Evolutionary conservation across 805 yeast genomes (phyloP).

Genomic region (Metschnikowia corniflorae): DNA sequence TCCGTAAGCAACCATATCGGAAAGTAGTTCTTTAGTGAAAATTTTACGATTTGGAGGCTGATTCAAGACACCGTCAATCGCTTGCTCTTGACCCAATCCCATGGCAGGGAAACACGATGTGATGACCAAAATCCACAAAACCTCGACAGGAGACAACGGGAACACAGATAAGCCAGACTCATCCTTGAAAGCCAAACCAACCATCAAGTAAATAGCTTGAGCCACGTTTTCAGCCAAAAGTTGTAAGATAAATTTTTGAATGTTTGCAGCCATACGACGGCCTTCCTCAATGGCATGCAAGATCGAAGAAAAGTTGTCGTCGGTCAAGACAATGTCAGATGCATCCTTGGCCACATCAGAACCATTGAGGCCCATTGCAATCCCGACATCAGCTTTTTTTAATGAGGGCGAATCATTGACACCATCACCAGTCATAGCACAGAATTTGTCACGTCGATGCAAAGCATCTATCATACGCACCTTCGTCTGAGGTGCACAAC

Average conservation of each 20-base stretch:
- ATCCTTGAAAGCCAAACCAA: constrained; percentile 72
- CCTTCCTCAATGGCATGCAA: constrained; percentile 28
- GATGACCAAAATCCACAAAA: constrained; percentile 22
- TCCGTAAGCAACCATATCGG: constrained; percentile 41
- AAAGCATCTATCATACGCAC: constrained; percentile 76
- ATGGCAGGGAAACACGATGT: constrained; percentile 23
- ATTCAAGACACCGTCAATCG: constrained; percentile 36
- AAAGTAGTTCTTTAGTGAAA: constrained; percentile 39
- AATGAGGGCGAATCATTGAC: constrained; percentile 29
- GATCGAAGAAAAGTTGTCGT: constrained; percentile 27
- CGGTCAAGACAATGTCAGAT: constrained; percentile 26
- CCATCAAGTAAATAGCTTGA: constrained; percentile 61
- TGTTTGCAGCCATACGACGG: constrained; percentile 21
- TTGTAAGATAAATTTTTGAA: constrained; percentile 21
- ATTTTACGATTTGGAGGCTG: constrained; percentile 36
- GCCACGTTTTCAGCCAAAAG: constrained; percentile 31
- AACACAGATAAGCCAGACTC: constrained; percentile 65
- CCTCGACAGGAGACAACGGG: constrained; percentile 53
- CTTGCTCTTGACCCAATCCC: constrained; percentile 34
- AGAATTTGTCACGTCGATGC: constrained; percentile 46
- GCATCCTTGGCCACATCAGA: constrained; percentile 30
- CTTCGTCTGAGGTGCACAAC: constrained; percentile 81
- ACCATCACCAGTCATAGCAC: constrained; percentile 68
- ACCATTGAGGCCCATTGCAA: constrained; percentile 29
- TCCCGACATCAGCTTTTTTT: constrained; percentile 28